Evolutionary conservation across 2,329 filamentous ascomycete genomes (phyloP), one percentile per base, ranked within the genome.

Genomic region (Fusarium mexicanum): DNA sequence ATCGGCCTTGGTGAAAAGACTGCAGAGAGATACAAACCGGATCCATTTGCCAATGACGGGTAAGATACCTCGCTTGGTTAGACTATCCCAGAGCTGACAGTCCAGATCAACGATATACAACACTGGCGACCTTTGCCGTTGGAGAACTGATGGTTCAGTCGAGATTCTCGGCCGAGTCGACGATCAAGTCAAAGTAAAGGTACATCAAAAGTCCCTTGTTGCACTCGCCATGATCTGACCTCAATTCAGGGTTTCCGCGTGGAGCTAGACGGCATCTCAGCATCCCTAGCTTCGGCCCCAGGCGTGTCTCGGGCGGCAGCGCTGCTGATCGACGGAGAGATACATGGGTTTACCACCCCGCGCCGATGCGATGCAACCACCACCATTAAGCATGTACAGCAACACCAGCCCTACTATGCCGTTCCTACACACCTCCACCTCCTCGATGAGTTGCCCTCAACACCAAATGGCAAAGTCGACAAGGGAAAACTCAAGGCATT

Each of bases 131-230:
- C 83, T 91, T 29, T 88, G 86, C 24, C 83, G 84, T 18, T 91
- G 89, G 88, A 83, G 83, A 43, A 77, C 82, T 5, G 85, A 89
- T 73, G 89, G 89, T 17, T 85, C 83, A 33, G 82, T 91, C 43
- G 84, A 89, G 48, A 88, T 87, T 29, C 84, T 89, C 40, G 89
- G 89, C 8, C 85, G 89, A 41, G 84, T 84, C n/a, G 89, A 91
- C 73, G 89, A 91, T 68, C 89, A 91, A 76, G 87, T 91, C 67
- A 91, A 91, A 79, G 85, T 91, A 76, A 89, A 90, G 80, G 85
- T 85, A 78, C 57, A 74, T 67, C 26, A 29, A 33, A 53, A 11
- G 38, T 57, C 35, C 43, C 20, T n/a, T 37, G 29, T 31, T 46
- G n/a, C 50, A 29, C 43, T 51, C 14, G 7, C 26, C 54, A 47